Base-by-base conservation (phyloP, 768 basidiomycete genomes). In the Imleria badia region DNA sequence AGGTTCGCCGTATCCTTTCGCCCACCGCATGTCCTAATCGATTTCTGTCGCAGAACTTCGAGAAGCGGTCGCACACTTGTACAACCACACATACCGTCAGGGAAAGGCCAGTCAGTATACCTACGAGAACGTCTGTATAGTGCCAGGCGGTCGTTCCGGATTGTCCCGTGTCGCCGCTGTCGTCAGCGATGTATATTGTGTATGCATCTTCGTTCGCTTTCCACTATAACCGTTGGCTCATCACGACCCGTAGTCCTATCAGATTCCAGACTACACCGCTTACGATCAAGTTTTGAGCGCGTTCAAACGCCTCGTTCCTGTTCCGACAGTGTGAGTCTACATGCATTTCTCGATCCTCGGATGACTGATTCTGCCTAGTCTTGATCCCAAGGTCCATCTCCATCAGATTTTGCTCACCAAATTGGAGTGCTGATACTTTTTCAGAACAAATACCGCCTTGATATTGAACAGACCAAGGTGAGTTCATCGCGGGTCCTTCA, bases 91-190 rank as follows among this genome's bases (percentile, higher is more conserved):
- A 3, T 96, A 96, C 69, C 83, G 95, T 33, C 72, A 88, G 61
- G 90, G 83, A 44, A 95, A 89, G 72, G 55, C 70, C 8, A 92
- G 89, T 60, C 80, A 95, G 61, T 98, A 97, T 68, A 94, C 92
- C 1, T 89, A 78, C 60, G 93, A 95, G 72, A 98, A 98, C 65
- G 87, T 92, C 13, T 94, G 91, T 64, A 96, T 98, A 62, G 94
- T 97, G 1, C 95, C 95, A 13, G 95, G 95, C 40, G 95, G 95
- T 15, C 86, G 93, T 51, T 79, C 94, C 3, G 94, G 94, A 12
- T 79, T 98, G 58, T 90, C 91, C 29, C 86, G 95, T 55, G 81
- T 98, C 23, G 94, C 94, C 14, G 91, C 95, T 15, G 94, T 98
- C 46, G 82, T 98, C 53, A 86, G 91, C 40, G 91, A 94, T 66